Conservation (phyloP, 2,329 filamentous ascomycete species). For the Leptosphaerulina australis region DNA sequence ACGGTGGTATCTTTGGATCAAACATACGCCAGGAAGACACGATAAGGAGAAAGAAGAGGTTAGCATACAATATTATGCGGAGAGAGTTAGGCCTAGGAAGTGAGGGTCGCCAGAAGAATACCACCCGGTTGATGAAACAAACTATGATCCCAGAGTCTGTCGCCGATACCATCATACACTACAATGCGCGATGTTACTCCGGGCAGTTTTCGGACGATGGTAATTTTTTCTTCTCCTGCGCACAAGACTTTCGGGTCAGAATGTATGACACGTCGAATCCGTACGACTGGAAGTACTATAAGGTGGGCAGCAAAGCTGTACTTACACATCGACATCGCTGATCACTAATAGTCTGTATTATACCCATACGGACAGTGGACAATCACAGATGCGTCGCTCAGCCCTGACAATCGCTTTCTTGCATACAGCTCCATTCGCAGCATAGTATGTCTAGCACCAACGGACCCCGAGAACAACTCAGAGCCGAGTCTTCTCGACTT, state of each 20-base stretch:
- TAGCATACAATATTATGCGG: slow-evolving; percentile 75
- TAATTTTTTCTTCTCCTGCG: slow-evolving; percentile 93
- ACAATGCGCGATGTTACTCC: slow-evolving; percentile 84
- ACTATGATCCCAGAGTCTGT: slow-evolving; percentile 76
- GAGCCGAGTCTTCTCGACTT: slow-evolving; percentile 84
- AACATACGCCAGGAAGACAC: slow-evolving; percentile 61
- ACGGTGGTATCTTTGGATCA: slow-evolving; percentile 77
- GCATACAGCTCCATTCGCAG: slow-evolving; percentile 90
- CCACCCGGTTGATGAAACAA: slow-evolving; percentile 74
- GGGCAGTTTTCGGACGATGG: slow-evolving; percentile 97
- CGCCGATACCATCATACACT: slow-evolving; percentile 87
- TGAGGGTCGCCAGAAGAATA: slow-evolving; percentile 62
- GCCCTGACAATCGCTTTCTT: slow-evolving; percentile 88
- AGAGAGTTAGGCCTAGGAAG: slow-evolving; percentile 77
- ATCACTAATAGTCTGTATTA: slow-evolving; percentile 70
- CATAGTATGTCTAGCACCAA: slow-evolving; percentile 83
- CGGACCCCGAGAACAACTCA: slow-evolving; percentile 79
- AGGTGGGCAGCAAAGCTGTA: slow-evolving; percentile 58
- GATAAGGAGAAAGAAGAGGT: slow-evolving; percentile 63
- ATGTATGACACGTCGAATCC: slow-evolving; percentile 98
- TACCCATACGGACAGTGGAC: slow-evolving; percentile 95
- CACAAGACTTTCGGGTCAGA: slow-evolving; percentile 89
- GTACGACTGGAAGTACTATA: slow-evolving; percentile 95
- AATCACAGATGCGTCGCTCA: slow-evolving; percentile 89
- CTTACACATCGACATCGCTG: background rate